These are phyloP conservation scores for Auricularia cornea DNA, from an alignment of 768 basidiomycete species.

Conservation along the genomic window DNA sequence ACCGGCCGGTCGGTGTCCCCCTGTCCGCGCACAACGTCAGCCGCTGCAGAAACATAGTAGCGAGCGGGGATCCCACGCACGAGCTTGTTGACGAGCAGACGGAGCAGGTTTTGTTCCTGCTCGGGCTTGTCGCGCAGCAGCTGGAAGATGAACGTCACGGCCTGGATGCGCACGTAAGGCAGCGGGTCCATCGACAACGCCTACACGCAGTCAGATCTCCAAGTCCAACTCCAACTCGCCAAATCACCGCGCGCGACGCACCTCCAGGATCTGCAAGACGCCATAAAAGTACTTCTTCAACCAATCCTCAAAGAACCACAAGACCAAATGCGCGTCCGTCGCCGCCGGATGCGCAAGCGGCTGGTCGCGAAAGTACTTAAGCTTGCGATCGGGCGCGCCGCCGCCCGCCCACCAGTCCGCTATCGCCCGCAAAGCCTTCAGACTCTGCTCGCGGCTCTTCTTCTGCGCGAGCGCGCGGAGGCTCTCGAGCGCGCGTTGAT, in stretches of 20 bases:
- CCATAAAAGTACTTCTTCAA: conserved; percentile 95
- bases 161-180: conserved; percentile 79
- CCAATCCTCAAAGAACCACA: conserved; percentile 97
- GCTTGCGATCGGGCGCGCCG: conserved; percentile 78
- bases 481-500: conserved; percentile 68
- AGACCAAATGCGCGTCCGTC: conserved; percentile 63
- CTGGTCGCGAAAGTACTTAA: conserved; percentile 92
- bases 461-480: conserved; percentile 75
- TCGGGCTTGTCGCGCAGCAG: conserved; percentile 87
- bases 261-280: conserved; percentile 84
- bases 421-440: conserved; percentile 84
- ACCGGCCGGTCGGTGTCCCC: conserved; percentile 80
- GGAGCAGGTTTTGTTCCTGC: conserved; percentile 93
- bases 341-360: conserved; percentile 53
- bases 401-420: conserved; percentile 98
- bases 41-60: not conserved
- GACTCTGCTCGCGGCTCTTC: conserved; percentile 85
- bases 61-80: conserved; percentile 32
- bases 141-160: conserved; percentile 65
- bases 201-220: conserved; percentile 29
- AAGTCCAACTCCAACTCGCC: no score
- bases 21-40: conserved; percentile 34
- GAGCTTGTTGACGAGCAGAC: conserved; percentile 89
- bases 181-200: conserved; percentile 77
- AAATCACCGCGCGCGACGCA: conserved; percentile 22